A percentile compares a stretch with the other conserved stretches of the same genome.
Evolutionary conservation across 163 green algal genomes (phyloP).

Genomic region (Chlamydomonas reinhardtii): DNA sequence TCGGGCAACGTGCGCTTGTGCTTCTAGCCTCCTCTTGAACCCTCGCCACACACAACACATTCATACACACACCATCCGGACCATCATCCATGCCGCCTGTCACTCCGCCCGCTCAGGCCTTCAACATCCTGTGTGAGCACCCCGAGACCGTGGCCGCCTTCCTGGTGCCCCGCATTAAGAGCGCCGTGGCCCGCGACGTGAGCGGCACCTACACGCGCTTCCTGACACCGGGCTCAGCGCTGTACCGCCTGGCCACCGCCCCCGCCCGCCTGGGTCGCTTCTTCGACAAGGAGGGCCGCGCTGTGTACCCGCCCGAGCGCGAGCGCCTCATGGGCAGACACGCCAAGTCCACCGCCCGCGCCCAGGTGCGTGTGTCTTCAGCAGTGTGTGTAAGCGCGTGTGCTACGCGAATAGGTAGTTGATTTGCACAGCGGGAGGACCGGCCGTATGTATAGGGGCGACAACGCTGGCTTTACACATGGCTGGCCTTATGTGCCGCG

Average conservation of each 20-base stretch:
- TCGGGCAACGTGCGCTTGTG: too few relatives aligned
- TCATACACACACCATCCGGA: too few relatives aligned
- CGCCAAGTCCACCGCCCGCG: conserved; percentile 56
- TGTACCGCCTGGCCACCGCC: conserved; percentile 56
- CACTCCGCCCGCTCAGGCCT: conserved; percentile 71
- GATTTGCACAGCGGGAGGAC: too few relatives aligned
- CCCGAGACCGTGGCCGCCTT: conserved; percentile 88
- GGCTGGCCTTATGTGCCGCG: too few relatives aligned
- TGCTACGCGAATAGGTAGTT: too few relatives aligned
- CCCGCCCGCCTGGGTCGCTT: conserved; percentile 61
- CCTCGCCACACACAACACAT: too few relatives aligned
- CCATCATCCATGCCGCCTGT: too few relatives aligned
- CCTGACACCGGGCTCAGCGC: conserved; percentile 56
- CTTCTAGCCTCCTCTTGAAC: too few relatives aligned
- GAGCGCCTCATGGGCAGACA: conserved; percentile 64
- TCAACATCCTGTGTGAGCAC: conserved; percentile 92
- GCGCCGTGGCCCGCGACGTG: conserved; percentile 66
- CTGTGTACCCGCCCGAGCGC: conserved; percentile 60
- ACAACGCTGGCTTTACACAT: too few relatives aligned
- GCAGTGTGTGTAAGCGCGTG: conserved; percentile 49
- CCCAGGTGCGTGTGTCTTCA: conserved; percentile 59
- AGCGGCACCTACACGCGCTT: conserved; percentile 62
- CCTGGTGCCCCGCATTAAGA: conserved; percentile 81
- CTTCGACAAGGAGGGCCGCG: conserved; percentile 55
- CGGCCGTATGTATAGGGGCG: too few relatives aligned